Conservation (phyloP, 768 basidiomycete genomes). For the Calocera viscosa region DNA sequence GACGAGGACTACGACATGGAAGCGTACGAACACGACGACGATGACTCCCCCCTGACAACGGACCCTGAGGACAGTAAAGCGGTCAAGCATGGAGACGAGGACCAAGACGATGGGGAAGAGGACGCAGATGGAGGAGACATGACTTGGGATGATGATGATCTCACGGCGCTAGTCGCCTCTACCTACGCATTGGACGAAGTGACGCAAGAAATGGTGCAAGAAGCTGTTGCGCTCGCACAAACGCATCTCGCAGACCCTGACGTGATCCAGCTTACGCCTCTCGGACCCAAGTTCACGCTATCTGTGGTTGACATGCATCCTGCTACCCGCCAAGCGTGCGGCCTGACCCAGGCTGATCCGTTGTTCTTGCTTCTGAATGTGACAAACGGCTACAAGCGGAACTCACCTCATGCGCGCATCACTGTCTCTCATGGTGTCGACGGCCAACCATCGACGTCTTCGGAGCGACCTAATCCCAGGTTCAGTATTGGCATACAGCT, state of each 20-base stretch:
- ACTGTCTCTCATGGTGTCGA: not conserved
- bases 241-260: conserved; percentile 1
- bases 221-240: not conserved
- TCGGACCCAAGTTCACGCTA: not conserved
- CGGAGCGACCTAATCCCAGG: not conserved
- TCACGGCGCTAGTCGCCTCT: not conserved
- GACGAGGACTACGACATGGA: not conserved
- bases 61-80: too few species aligned
- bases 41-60: not conserved
- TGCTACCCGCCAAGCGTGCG: not conserved
- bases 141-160: not conserved
- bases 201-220: not conserved
- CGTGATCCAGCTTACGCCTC: not conserved
- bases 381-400: not conserved
- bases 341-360: not conserved
- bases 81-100: too few species aligned
- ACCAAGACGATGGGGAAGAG: too few species aligned
- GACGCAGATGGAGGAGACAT: not conserved
- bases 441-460: not conserved
- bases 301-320: not conserved
- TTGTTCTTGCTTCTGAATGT: not conserved
- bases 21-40: not conserved
- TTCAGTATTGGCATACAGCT: conserved; percentile 3
- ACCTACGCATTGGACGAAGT: not conserved
- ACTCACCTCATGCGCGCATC: not conserved